Conservation (phyloP, 768 basidiomycete genomes). For the Amanita phalloides region DNA sequence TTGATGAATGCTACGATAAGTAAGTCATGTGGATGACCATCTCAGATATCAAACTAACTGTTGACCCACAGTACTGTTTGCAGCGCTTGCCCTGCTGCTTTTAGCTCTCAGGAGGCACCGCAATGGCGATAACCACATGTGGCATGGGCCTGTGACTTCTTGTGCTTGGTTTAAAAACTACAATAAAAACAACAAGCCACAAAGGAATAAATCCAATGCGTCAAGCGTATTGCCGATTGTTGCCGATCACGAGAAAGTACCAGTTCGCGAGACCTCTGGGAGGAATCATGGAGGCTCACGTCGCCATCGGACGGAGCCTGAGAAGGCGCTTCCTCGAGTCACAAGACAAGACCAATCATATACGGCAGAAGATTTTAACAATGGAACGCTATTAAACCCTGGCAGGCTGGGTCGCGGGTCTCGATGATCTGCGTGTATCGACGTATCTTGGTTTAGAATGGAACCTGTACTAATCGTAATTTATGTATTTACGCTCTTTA, state of each 20-base stretch:
- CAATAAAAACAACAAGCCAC: constrained; percentile 28
- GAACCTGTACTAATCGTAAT: neutral
- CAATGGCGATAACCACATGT: constrained; percentile 44
- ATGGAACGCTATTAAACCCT: constrained; percentile 6
- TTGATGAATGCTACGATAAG: constrained; percentile 67
- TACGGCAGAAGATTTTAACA: constrained; percentile 10
- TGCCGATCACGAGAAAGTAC: neutral
- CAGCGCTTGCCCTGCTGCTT: constrained; percentile 25
- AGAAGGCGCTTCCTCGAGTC: constrained; percentile 17
- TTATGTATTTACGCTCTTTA: neutral
- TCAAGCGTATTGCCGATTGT: constrained; percentile 22
- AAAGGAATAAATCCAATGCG: constrained; percentile 23
- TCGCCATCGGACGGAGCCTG: neutral
- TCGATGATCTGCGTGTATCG: constrained; percentile 12
- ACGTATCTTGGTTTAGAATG: too few relatives aligned
- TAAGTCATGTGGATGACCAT: constrained; percentile 21
- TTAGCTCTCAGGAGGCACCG: constrained; percentile 32
- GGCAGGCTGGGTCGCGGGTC: constrained; percentile 9
- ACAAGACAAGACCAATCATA: constrained; percentile 12
- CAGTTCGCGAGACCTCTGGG: neutral
- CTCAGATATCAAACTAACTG: constrained; percentile 5
- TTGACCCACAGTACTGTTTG: constrained; percentile 23
- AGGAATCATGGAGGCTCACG: neutral
- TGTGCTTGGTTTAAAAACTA: constrained; percentile 63
- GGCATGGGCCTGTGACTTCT: constrained; percentile 59